Percentiles rank a stretch among this genome's conserved stretches.
Evolutionary conservation across 768 basidiomycete species (phyloP).

Genomic region (Naganishia antarctica): DNA sequence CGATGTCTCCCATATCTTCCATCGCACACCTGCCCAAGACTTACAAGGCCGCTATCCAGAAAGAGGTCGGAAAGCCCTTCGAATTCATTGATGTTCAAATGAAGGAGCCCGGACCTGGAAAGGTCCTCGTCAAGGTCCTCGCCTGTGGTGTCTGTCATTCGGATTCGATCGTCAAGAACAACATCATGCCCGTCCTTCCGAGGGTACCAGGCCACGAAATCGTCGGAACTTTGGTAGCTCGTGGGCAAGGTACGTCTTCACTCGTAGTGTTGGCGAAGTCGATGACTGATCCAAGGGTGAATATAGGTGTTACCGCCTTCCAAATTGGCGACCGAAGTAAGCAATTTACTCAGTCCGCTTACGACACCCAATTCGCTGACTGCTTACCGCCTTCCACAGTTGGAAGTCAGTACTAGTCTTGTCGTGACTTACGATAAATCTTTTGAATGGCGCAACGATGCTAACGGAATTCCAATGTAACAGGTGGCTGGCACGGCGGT

Average conservation of each 20-base stretch:
- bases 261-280: too few species aligned
- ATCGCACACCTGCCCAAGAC: slow-evolving; percentile 30
- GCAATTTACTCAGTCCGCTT: neutral
- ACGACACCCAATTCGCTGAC: too few species aligned
- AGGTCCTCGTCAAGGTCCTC: slow-evolving; percentile 31
- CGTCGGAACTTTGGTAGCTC: slow-evolving; percentile 29
- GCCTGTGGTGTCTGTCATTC: slow-evolving; percentile 27
- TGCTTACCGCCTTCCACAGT: neutral
- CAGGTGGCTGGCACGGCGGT: slow-evolving; percentile 31
- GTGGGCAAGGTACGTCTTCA: slow-evolving; percentile 15
- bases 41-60: slow-evolving; percentile 28
- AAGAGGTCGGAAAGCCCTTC: slow-evolving; percentile 22
- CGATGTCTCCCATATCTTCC: slow-evolving; percentile 7
- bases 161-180: slow-evolving; percentile 19
- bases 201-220: slow-evolving; percentile 25
- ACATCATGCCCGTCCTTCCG: slow-evolving; percentile 23
- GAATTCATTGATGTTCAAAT: slow-evolving; percentile 26
- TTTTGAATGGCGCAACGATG: too few species aligned
- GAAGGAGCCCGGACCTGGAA: slow-evolving; percentile 29
- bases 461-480: slow-evolving; percentile 8
- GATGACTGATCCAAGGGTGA: neutral
- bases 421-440: neutral
- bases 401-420: neutral
- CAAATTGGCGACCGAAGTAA: slow-evolving; percentile 32
- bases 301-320: slow-evolving; percentile 14